Percentiles rank a stretch among this genome's conserved stretches.
Conservation (phyloP, 148 eudicot species). For the Suaeda aralocaspica region DNA sequence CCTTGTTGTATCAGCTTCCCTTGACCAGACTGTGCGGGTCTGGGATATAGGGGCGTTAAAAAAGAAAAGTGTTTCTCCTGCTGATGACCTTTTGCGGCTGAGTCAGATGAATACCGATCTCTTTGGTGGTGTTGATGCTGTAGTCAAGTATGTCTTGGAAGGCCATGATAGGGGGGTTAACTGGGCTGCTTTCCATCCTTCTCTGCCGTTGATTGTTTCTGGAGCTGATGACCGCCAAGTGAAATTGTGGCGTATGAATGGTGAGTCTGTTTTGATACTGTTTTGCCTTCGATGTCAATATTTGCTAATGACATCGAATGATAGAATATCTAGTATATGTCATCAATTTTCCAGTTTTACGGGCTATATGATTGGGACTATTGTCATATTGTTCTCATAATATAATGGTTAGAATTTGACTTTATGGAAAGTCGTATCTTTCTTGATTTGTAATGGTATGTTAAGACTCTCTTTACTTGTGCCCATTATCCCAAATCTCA, state of each 20-base stretch:
- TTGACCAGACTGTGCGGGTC: slow-evolving; percentile 91
- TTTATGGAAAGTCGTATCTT: too few relatives aligned
- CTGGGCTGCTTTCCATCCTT: slow-evolving; percentile 94
- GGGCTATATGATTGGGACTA: too few relatives aligned
- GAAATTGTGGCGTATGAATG: slow-evolving; percentile 96
- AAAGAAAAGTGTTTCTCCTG: slow-evolving; percentile 74
- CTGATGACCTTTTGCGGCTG: slow-evolving; percentile 68
- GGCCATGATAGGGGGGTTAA: slow-evolving; percentile 95
- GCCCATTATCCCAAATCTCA: too few relatives aligned
- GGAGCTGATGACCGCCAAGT: slow-evolving; percentile 98
- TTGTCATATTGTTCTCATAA: too few relatives aligned
- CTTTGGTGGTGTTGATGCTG: slow-evolving; percentile 89
- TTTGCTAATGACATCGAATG: too few relatives aligned
- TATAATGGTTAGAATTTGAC: too few relatives aligned
- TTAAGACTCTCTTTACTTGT: too few relatives aligned
- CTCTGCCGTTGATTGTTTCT: slow-evolving; percentile 83
- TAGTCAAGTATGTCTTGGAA: slow-evolving; percentile 91
- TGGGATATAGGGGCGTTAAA: slow-evolving; percentile 88
- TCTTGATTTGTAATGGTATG: too few relatives aligned
- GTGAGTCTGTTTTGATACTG: slow-evolving; percentile 28
- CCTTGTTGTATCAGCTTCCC: slow-evolving; percentile 88
- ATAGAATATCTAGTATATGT: too few relatives aligned
- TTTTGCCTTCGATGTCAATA: too few relatives aligned
- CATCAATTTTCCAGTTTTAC: too few relatives aligned
- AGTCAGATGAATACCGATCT: slow-evolving; percentile 82